Evolutionary conservation across 2,329 filamentous ascomycete species (phyloP).

Genomic region (Colletotrichum graminicola): DNA sequence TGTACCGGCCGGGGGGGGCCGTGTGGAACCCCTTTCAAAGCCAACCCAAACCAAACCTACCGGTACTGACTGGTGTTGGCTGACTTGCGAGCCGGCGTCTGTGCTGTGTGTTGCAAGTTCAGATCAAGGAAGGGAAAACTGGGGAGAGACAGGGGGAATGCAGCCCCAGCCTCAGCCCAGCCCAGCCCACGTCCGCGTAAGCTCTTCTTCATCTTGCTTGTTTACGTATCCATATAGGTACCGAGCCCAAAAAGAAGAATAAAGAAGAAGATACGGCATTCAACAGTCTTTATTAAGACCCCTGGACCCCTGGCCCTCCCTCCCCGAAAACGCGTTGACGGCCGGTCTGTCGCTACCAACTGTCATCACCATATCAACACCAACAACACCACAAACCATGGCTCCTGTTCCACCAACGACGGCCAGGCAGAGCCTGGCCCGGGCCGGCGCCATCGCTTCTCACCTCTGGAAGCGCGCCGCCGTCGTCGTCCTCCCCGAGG

Average conservation of each 20-base stretch:
- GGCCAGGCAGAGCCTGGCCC: conserved; percentile 34
- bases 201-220: conserved; percentile 30
- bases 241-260: conserved; percentile 39
- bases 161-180: conserved; percentile 40
- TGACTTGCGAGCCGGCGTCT: conserved; percentile 9
- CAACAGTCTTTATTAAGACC: background rate
- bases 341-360: conserved; percentile 23
- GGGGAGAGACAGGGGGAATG: conserved; percentile 26
- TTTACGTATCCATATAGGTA: too few species aligned
- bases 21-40: conserved; percentile 23
- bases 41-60: background rate
- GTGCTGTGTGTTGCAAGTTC: conserved; percentile 33
- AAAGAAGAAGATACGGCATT: background rate
- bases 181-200: conserved; percentile 39
- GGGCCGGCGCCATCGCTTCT: conserved; percentile 21
- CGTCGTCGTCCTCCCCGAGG: conserved; percentile 19
- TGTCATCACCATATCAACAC: background rate
- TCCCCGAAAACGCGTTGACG: background rate
- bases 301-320: background rate
- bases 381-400: conserved; percentile 12
- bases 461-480: conserved; percentile 29
- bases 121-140: conserved; percentile 13
- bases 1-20: conserved; percentile 23
- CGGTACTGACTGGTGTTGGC: background rate
- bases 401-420: conserved; percentile 35